Base-by-base conservation (phyloP, 352 stramenopile species). In the Proteromonas lacertae region DNA sequence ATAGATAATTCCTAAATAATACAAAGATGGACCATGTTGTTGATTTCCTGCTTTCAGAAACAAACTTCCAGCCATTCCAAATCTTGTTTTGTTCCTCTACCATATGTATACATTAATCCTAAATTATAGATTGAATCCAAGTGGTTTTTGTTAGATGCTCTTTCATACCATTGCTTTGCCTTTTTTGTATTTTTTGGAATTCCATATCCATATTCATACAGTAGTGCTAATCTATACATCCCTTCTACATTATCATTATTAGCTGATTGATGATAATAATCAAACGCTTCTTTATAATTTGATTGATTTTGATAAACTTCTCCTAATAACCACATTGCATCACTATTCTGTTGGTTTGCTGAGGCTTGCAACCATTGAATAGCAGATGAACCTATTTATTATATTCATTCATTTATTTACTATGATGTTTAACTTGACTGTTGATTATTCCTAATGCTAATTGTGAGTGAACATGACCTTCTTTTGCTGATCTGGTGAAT, bases 171-270 rank as follows among this genome's bases (percentile, higher is more conserved):
- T 14, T 19, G 12, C 1, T 1, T 23, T 19, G 38, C 38, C 10
- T 13, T 36, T n/a, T 36, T 2, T 14, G 23, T 36, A 17, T 43
- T 19, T 32, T 36, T 3, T 13, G n/a, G 3, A 4, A 36, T 6
- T 21, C 38, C 38, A 13, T 16, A 7, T 22, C 38, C 38, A 20
- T 43, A 43, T 32, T 43, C 38, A 20, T 43, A 36, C 30, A 43
- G 19, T 9, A 43, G 1, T 18, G 4, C 38, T 25, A 43, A 29
- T 17, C 1, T 10, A 23, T 43, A 22, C 9, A 28, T 1, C 16
- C 26, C 29, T 25, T 43, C 25, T 18, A 25, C 25, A n/a, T 35
- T 24, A 19, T 25, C n/a, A 14, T 23, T 5, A 21, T 34, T 25
- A 17, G 36, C 6, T 9, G 36, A 24, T 19, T 14, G 3, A 10